These are phyloP conservation scores for Prunus mongolica DNA, from an alignment of 306 rosid genomes.

Conservation along the genomic window DNA sequence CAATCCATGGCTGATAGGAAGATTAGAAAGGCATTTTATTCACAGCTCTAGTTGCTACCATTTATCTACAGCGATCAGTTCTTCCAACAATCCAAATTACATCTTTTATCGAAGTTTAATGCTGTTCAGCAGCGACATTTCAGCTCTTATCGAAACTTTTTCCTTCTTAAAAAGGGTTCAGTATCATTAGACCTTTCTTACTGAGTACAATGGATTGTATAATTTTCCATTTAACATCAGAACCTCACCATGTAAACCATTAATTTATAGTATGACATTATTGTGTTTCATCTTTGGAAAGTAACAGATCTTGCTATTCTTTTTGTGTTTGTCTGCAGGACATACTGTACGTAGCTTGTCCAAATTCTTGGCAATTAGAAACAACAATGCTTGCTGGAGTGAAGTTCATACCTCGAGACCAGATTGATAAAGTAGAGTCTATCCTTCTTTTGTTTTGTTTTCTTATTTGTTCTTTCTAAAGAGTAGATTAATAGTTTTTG, in stretches of 20 bases:
- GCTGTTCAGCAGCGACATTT: background rate
- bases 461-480: background rate
- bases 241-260: background rate
- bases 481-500: background rate
- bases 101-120: background rate
- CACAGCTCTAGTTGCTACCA: no score
- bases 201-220: background rate
- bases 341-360: background rate
- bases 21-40: background rate
- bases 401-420: conserved; percentile 42
- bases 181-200: background rate
- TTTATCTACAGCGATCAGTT: background rate
- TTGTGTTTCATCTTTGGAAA: background rate
- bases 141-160: background rate
- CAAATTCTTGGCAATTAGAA: background rate
- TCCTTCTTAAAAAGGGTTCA: background rate
- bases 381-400: conserved; percentile 43
- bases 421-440: conserved; percentile 29
- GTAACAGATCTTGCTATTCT: background rate
- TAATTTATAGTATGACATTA: background rate
- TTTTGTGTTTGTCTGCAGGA: conserved; percentile 10
- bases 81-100: background rate
- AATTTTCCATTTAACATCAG: background rate
- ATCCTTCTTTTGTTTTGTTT: background rate
- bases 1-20: background rate